Evolutionary conservation across 2,329 filamentous ascomycete species (phyloP).

Genomic region (Diplocarpon mali): DNA sequence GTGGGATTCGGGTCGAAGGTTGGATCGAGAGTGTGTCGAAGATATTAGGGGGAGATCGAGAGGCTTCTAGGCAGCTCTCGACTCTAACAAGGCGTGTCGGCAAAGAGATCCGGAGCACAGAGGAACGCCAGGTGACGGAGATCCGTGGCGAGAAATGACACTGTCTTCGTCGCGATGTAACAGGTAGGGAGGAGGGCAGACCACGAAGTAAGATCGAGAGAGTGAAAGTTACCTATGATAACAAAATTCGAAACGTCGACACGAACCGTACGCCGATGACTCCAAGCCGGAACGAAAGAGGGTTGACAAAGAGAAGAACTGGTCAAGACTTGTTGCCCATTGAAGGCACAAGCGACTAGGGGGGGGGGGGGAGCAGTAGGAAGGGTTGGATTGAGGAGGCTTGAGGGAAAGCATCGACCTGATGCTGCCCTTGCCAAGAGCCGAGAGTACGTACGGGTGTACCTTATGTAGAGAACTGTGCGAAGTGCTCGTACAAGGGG

Average conservation of each 20-base stretch:
- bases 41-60: slow-evolving; percentile 8
- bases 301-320: slow-evolving; percentile 9
- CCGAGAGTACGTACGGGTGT: no score
- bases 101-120: slow-evolving; percentile 2
- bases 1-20: slow-evolving; percentile 9
- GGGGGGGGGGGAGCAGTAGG: slow-evolving; percentile 8
- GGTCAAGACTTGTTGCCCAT: slow-evolving; percentile 7
- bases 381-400: neutral
- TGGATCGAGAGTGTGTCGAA: slow-evolving; percentile 3
- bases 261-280: neutral
- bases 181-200: slow-evolving; percentile 11
- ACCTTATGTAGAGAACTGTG: no score
- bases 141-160: neutral
- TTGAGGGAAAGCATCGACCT: slow-evolving; percentile 6
- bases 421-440: no score
- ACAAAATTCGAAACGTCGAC: slow-evolving; percentile 19
- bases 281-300: slow-evolving; percentile 4
- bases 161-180: neutral
- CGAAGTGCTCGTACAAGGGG: no score
- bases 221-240: slow-evolving; percentile 10
- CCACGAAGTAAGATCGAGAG: slow-evolving; percentile 18
- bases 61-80: slow-evolving; percentile 14
- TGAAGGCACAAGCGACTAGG: slow-evolving; percentile 2
- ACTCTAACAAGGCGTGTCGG: slow-evolving; percentile 6
- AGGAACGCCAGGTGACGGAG: neutral